These are phyloP conservation scores for Pseudopyrenochaeta lycopersici DNA, from an alignment of 2,329 filamentous ascomycete species.

Conservation along the genomic window DNA sequence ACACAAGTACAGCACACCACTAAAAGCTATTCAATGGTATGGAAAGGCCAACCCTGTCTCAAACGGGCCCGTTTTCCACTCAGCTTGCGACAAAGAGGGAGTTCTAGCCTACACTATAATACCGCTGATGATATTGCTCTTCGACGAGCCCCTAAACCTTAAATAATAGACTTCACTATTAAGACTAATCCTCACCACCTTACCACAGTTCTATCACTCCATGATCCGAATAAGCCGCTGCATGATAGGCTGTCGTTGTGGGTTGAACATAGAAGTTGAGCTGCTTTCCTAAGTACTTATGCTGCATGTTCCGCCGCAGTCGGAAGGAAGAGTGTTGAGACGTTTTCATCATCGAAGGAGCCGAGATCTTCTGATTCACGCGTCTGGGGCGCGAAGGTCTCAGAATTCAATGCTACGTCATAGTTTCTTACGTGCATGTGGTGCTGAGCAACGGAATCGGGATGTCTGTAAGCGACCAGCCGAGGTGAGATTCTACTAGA, in stretches of 20 bases:
- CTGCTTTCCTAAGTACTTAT: constrained; percentile 15
- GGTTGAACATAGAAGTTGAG: constrained; percentile 14
- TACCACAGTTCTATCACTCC: constrained; percentile 10
- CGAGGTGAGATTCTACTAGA: constrained; percentile 26
- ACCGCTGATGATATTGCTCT: too few relatives aligned
- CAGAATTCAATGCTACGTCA: constrained; percentile 5
- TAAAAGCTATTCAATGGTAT: too few relatives aligned
- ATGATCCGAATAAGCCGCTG: constrained; percentile 27
- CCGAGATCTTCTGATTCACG: neutral
- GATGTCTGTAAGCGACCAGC: constrained; percentile 32
- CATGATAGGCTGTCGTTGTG: neutral
- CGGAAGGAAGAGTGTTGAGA: neutral
- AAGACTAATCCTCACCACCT: neutral
- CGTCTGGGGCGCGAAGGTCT: neutral
- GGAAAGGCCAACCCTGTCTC: too few relatives aligned
- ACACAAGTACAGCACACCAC: too few relatives aligned
- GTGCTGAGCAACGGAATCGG: constrained; percentile 34
- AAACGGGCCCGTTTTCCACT: too few relatives aligned
- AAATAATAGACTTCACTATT: too few relatives aligned
- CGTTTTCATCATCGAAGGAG: constrained; percentile 2
- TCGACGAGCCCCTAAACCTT: too few relatives aligned
- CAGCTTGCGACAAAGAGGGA: too few relatives aligned
- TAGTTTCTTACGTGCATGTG: constrained; percentile 35
- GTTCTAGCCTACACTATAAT: too few relatives aligned
- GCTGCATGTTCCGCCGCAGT: constrained; percentile 15